Conservation (phyloP, 208 protist species). For the Wallacemonas collosoma region DNA sequence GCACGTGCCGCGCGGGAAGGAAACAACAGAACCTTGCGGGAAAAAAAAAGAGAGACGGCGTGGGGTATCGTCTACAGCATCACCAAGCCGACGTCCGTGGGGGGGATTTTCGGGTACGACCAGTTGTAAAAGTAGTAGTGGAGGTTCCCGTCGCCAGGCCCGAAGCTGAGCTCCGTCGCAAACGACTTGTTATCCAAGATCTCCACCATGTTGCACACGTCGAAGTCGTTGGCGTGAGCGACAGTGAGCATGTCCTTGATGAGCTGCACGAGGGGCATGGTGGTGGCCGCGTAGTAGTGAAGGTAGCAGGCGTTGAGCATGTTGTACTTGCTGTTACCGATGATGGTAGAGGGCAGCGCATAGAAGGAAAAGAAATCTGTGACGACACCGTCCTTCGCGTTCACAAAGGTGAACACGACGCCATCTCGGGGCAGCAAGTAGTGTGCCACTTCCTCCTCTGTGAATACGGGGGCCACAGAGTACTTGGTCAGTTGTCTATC, state of each 20-base stretch:
- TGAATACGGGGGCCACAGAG: conserved; percentile 90
- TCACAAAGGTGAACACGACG: conserved; percentile 96
- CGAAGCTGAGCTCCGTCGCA: conserved; percentile 97
- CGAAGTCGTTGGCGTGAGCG: conserved; percentile 90
- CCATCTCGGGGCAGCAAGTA: conserved; percentile 94
- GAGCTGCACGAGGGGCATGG: conserved; percentile 75
- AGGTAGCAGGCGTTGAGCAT: conserved; percentile 96
- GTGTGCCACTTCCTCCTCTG: conserved; percentile 95
- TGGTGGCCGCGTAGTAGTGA: conserved; percentile 97
- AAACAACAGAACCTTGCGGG: background rate
- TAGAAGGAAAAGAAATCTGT: conserved; percentile 99
- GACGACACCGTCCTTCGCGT: conserved; percentile 80
- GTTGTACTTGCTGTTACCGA: conserved; percentile 94
- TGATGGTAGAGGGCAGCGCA: conserved; percentile 96
- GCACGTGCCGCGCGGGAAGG: background rate
- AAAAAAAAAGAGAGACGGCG: background rate
- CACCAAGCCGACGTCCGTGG: conserved; percentile 87
- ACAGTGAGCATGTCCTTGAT: conserved; percentile 93
- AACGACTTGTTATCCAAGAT: conserved; percentile 93
- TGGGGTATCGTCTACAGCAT: conserved; percentile 81
- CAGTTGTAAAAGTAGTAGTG: conserved; percentile 99
- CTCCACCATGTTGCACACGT: conserved; percentile 99
- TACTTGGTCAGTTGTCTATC: conserved; percentile 74
- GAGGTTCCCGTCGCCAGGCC: conserved; percentile 96
- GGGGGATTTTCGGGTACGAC: conserved; percentile 84